Evolutionary conservation across 202 grass and related monocot species (phyloP).

Genomic region (Schoenoplectus triqueter): DNA sequence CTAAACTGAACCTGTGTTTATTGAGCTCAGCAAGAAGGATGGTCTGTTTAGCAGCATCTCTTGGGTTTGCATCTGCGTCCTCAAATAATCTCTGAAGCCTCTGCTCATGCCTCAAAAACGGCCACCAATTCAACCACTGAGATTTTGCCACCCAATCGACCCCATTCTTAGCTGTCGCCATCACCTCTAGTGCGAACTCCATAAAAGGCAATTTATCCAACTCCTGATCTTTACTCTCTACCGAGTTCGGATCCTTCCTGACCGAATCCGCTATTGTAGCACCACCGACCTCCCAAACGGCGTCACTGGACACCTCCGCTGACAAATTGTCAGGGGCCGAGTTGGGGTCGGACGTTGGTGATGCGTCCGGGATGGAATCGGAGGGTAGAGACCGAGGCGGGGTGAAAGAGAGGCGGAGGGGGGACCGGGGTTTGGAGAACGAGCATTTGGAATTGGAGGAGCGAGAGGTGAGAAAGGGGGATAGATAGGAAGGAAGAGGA

Average conservation of each 20-base stretch:
- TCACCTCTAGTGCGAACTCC: conserved; percentile 46
- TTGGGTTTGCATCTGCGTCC: conserved; percentile 87
- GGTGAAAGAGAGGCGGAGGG: conserved; percentile 30
- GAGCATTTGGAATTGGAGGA: conserved; percentile 23
- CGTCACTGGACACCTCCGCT: background rate
- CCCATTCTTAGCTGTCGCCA: conserved; percentile 49
- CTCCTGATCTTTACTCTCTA: conserved; percentile 51
- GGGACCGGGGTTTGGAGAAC: conserved; percentile 32
- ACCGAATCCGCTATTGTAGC: conserved; percentile 21
- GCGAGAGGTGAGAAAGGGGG: conserved; percentile 35
- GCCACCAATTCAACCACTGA: conserved; percentile 87
- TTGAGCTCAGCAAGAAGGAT: conserved; percentile 87
- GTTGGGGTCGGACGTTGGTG: conserved; percentile 39
- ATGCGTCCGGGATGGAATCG: conserved; percentile 55
- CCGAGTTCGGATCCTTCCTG: conserved; percentile 34
- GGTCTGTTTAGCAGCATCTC: conserved; percentile 71
- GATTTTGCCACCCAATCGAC: conserved; percentile 56
- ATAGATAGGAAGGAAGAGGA: conserved; percentile 45
- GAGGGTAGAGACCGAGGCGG: conserved; percentile 39
- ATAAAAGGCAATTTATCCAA: conserved; percentile 51
- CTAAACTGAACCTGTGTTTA: conserved; percentile 67
- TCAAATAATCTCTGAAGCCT: conserved; percentile 69
- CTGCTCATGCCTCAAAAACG: conserved; percentile 72
- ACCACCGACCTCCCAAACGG: background rate
- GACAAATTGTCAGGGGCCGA: conserved; percentile 32